Base-by-base conservation (phyloP, 495 filamentous ascomycete genomes). In the Neurospora sp. region DNA sequence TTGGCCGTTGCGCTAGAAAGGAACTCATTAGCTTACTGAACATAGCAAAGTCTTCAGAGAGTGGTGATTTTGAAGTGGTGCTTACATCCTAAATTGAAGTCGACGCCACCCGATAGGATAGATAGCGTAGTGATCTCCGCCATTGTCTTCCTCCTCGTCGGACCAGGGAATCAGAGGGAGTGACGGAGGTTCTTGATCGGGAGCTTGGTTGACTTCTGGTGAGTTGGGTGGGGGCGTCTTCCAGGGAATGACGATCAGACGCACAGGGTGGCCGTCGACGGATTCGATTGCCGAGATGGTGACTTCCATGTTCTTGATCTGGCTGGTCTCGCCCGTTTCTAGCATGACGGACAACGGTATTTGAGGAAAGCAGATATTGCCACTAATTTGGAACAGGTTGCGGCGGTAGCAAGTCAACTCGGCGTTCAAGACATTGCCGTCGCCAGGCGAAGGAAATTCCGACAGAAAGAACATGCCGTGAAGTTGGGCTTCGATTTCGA, bases 391-490 rank as follows among this genome's bases (percentile, higher is more conserved):
- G 80, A 97, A 97, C 61, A 97, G 81, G 79, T 97, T 97, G 20
- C 94, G 89, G 70, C 94, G 92, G 80, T 97, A 97, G 86, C 94
- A 97, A 11, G 94, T 97, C 79, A 97, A 81, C 84, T 97, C 94
- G 53, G 86, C 85, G 46, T 94, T 91, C 46, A 92, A 81, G 46
- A 87, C 83, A 69, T 87, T 86, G 68, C 89, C 88, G 74, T 93
- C 89, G 71, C 86, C 87, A 40, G 87, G 84, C 35, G 92, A 88
- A 16, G 93, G 91, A 74, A 94, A 91, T 81, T 97, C 94, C 72
- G 94, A 94, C 31, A 97, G 86, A 79, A 97, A 97, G 83, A 97
- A 97, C 93, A 97, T 97, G 80, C 94, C 94, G 79, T 97, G 93
- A 59, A 97, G 87, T 80, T 96, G 94, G 53, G 94, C 93, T 40